Conservation (phyloP, 1,284 basidiomycete species). For the Irpex sp. region DNA sequence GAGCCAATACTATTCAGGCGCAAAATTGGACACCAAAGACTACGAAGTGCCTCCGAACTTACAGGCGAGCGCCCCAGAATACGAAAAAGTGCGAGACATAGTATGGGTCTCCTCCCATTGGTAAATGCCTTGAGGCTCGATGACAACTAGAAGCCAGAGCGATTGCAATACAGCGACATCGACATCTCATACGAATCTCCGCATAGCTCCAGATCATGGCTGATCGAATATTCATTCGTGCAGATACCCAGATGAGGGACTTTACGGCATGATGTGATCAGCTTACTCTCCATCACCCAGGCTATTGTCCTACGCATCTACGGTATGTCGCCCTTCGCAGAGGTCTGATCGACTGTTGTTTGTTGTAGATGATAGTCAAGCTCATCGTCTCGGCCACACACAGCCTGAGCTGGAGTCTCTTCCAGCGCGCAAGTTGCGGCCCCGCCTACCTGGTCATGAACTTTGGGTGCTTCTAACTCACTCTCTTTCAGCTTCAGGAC, state of each 20-base stretch:
- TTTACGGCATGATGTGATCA: background rate
- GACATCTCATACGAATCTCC: background rate
- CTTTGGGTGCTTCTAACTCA: too few species aligned
- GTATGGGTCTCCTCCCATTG: too few species aligned
- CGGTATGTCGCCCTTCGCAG: background rate
- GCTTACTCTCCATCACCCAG: background rate
- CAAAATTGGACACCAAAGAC: background rate
- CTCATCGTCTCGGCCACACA: too few species aligned
- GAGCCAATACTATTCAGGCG: background rate
- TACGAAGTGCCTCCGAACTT: background rate
- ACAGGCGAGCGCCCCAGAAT: background rate
- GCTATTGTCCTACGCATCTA: background rate
- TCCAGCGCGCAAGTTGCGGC: too few species aligned
- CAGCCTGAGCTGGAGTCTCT: too few species aligned
- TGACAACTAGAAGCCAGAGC: too few species aligned
- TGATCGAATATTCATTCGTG: background rate
- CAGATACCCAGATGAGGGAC: background rate
- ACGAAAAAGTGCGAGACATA: background rate
- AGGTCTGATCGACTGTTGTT: background rate
- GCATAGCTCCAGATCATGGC: background rate
- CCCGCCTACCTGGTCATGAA: too few species aligned
- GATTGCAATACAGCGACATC: background rate
- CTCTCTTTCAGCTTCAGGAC: background rate
- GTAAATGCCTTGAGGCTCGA: too few species aligned
- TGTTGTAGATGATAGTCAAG: too few species aligned